These are phyloP conservation scores for Megacollybia platyphylla DNA, from an alignment of 1,284 basidiomycete genomes.

Conservation along the genomic window DNA sequence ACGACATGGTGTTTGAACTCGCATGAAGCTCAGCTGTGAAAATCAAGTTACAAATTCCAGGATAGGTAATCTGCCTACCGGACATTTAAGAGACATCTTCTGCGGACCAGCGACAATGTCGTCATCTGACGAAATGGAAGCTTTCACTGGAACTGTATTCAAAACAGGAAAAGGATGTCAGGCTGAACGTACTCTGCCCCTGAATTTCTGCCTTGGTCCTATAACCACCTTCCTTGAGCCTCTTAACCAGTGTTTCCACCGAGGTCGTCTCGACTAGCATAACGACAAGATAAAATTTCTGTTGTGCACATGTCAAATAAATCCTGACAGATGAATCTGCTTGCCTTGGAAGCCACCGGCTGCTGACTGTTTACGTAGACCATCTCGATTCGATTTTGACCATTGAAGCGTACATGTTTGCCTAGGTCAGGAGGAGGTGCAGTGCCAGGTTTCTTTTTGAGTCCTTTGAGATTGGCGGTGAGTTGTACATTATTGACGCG, in stretches of 20 bases:
- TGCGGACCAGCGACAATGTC: slow-evolving; percentile 82
- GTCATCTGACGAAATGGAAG: slow-evolving; percentile 58
- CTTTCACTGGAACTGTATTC: slow-evolving; percentile 36
- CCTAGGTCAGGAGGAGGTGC: slow-evolving; percentile 83
- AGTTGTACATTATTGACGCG: slow-evolving; percentile 67
- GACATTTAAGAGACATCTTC: slow-evolving; percentile 85
- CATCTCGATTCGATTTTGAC: slow-evolving; percentile 68
- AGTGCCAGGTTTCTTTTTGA: slow-evolving; percentile 95
- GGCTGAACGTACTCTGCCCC: slow-evolving; percentile 38
- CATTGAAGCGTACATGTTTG: slow-evolving; percentile 37
- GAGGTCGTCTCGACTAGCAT: slow-evolving; percentile 70
- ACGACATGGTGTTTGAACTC: slow-evolving; percentile 78
- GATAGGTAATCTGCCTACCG: slow-evolving; percentile 40
- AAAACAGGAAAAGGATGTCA: slow-evolving; percentile 2
- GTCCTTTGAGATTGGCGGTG: slow-evolving; percentile 73
- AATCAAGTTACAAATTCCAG: background rate
- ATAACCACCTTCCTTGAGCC: slow-evolving; percentile 54
- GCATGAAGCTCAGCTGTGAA: slow-evolving; percentile 74
- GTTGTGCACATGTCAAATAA: slow-evolving; percentile 3
- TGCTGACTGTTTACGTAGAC: slow-evolving; percentile 86
- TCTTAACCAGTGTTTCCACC: slow-evolving; percentile 54
- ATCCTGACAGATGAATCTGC: slow-evolving; percentile 7
- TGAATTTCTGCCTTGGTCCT: slow-evolving; percentile 57
- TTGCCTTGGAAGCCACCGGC: slow-evolving; percentile 56
- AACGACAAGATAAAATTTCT: slow-evolving; percentile 82